Base-by-base conservation (phyloP, 441 rosid genomes). In the Brassica balearica region DNA sequence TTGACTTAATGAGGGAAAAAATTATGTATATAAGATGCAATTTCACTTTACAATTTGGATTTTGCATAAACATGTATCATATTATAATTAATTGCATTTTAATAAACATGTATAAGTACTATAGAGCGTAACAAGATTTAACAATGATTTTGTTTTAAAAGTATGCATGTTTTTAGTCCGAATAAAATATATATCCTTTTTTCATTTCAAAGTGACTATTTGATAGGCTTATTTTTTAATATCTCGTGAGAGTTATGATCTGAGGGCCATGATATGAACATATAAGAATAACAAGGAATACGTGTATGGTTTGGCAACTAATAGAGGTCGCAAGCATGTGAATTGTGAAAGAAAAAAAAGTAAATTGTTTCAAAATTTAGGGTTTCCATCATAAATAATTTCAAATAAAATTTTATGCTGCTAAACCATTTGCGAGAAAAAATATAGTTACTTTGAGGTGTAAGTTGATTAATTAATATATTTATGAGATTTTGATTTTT, bases 231-330 rank as follows among this genome's bases (percentile, higher is more conserved):
- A 2, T 51, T 14, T 51, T n/a, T n/a, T 1, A 4, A 4, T 11
- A 12, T 46, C 53, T 48, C 55, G 55, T 48, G 55, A 2, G 58
- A 7, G 3, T 51, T 51, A 14, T 14, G 58, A 51, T 14, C 5
- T 51, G 58, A 51, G 58, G 20, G 58, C 58, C 58, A 51, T 51
- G 58, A 14, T 53, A 53, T 53, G 48, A 70, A 55, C 29, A 56
- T 17, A 55, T 6, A 17, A 55, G 25, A 32, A 8, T 14, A 74
- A 36, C 43, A 55, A 14, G 43, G 65, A 65, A 55, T 74, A 66
- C 58, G 71, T 74, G 59, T 65, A 20, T 65, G 7, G 43, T 66
- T 20, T 65, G 61, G n/a, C 48, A 69, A 53, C 48, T 55, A 55
- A 17, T 29, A 27, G 63, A 69, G 23, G 25, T 53, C 5, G 34